phyloP scores from a whole-genome alignment of 139 green algal species.

The Micractinium sp. region DNA sequence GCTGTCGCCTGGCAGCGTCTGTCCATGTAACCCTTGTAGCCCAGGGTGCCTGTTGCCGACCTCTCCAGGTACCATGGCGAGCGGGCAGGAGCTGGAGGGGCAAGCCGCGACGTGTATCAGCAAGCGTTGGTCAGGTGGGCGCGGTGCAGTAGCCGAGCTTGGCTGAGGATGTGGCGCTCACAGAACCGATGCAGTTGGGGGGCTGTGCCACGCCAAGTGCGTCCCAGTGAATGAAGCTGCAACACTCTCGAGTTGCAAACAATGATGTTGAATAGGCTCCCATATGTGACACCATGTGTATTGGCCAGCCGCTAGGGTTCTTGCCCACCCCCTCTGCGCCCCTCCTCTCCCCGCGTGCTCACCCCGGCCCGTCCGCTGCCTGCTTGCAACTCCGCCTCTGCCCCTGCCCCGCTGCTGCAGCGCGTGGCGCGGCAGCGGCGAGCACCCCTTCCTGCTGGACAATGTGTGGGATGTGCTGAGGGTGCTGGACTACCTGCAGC shows the following conservation, averaged over 20 bases:
- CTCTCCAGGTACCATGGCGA: constrained; percentile 57
- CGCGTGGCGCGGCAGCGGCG: constrained; percentile 53
- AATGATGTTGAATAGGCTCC: too few species aligned
- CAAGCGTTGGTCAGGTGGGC: constrained; percentile 53
- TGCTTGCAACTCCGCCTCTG: not conserved
- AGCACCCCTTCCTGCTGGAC: constrained; percentile 78
- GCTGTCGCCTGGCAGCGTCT: too few species aligned
- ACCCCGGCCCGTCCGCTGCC: too few species aligned
- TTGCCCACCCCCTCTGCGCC: not conserved
- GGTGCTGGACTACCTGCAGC: constrained; percentile 70
- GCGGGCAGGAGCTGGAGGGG: not conserved
- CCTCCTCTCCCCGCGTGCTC: not conserved
- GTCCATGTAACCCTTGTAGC: too few species aligned
- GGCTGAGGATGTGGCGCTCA: not conserved
- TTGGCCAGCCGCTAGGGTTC: too few species aligned
- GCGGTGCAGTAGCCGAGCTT: too few species aligned
- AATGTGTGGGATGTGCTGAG: constrained; percentile 76
- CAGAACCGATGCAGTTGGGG: not conserved
- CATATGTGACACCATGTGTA: too few species aligned
- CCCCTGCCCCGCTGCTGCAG: constrained; percentile 5
- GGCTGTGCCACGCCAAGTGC: too few species aligned
- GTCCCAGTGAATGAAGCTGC: too few species aligned
- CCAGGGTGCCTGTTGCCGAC: not conserved
- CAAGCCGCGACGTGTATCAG: constrained; percentile 53
- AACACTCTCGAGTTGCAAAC: too few species aligned